These are phyloP conservation scores for Scheffersomyces titani DNA, from an alignment of 1,139 yeast genomes.

Conservation along the genomic window DNA sequence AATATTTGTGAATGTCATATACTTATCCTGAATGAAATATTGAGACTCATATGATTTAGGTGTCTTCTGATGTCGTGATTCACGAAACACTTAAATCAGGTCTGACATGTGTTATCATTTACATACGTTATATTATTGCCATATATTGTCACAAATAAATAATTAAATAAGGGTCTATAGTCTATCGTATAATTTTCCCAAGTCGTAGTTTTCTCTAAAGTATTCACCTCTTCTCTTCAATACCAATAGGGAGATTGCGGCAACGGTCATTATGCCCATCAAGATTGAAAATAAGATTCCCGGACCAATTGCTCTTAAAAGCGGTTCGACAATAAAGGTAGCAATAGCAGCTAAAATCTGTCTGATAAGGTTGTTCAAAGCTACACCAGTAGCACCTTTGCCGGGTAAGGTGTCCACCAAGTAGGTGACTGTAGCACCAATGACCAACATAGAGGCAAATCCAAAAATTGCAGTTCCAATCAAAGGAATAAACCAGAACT, in stretches of 20 bases:
- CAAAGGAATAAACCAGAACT: slow-evolving; percentile 75
- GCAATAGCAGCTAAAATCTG: slow-evolving; percentile 76
- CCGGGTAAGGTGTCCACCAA: slow-evolving; percentile 86
- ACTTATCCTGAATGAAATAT: not conserved
- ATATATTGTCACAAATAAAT: too few relatives aligned
- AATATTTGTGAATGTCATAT: not conserved
- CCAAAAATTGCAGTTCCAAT: slow-evolving; percentile 84
- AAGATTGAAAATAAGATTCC: slow-evolving; percentile 73
- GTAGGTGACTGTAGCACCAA: slow-evolving; percentile 80
- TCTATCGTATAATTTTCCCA: slow-evolving; percentile 56
- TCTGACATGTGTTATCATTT: not conserved
- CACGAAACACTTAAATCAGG: not conserved
- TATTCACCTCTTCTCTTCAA: slow-evolving; percentile 60
- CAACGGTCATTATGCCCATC: slow-evolving; percentile 54
- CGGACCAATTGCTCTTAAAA: slow-evolving; percentile 59
- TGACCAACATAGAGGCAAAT: slow-evolving; percentile 79
- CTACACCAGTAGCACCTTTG: slow-evolving; percentile 86
- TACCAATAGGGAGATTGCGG: slow-evolving; percentile 44
- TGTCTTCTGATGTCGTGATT: not conserved
- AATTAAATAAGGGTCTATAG: slow-evolving; percentile 16
- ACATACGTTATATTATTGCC: not conserved
- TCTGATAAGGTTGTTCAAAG: slow-evolving; percentile 74
- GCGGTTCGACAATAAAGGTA: slow-evolving; percentile 74
- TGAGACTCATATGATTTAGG: not conserved
- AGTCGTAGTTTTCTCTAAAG: slow-evolving; percentile 67